Evolutionary conservation across 2,329 filamentous ascomycete species (phyloP), one percentile per base, ranked within the genome.

Genomic region (Pyrenophora graminea): DNA sequence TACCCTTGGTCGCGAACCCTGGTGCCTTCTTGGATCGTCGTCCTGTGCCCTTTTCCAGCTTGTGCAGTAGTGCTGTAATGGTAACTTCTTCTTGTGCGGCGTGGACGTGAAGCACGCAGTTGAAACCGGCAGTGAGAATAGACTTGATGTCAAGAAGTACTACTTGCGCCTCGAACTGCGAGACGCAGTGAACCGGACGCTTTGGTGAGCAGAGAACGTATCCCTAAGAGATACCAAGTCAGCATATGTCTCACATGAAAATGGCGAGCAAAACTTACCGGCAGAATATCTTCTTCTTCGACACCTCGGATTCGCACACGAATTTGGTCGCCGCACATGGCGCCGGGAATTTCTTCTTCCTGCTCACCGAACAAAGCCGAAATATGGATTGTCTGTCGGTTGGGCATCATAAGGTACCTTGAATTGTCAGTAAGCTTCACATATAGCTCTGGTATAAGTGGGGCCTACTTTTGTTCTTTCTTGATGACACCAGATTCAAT

Each of bases 1-100:
- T 85, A 9, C 85, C 85, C 74, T 87, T 85, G 58, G 80, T 95
- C 55, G 93, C 94, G 73, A 97, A 96, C 8, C 93, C 89, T 0
- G 95, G 94, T 5, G 94, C 85, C 59, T 87, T 83, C 84, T 97
- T 97, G 79, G 90, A 96, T 84, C 92, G 96, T 66, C 94, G 84
- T 66, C 86, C 86, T 3, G 94, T 99, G 45, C 92, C 93, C 77
- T 96, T 96, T 75, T 99, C 92, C 39, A 97, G 80, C 77, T 93
- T 96, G 79, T 99, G 94, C 61, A 99, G 78, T 45, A 99, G 82
- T 3, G 87, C 84, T 1, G 86, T 83, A 69, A 99, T 96, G 0
- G 93, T 97, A 51, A 99, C 91, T 76, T 99, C 94, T 79, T 99
- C 94, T 55, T 97, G 96, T 18, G 94, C 94, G 4, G 93, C 91